Evolutionary conservation across 306 rosid genomes (phyloP), one percentile per base, ranked within the genome.

Genomic region (Gastrolobium villosum): DNA sequence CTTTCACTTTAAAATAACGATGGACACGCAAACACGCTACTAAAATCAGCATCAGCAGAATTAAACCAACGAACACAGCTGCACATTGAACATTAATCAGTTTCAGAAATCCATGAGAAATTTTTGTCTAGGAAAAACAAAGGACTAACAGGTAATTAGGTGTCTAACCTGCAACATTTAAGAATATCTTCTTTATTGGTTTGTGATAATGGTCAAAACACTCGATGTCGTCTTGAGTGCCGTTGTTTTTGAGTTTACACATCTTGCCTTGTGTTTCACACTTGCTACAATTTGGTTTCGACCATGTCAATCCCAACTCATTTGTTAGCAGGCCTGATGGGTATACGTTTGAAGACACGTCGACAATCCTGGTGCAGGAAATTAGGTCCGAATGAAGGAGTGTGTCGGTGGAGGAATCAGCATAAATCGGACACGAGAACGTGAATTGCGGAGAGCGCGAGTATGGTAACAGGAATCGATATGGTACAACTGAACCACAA

Each of bases 401-500:
- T 52, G 9, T 4, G 2, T 52, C 57, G 0, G 7, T 0, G 57
- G 6, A 2, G 57, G 1, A 8, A 14, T 31, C 57, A 52, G 13
- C 31, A 20, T 14, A 14, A 15, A 52, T 52, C 30, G 57, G 57
- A 8, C 57, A 52, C 10, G 31, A 52, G 30, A 14, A 20, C 30
- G 4, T 20, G 26, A 20, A 0, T 20, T 20, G 26, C 1, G 1
- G 31, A 14, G 14, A 6, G 14, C 11, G 20, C n/a, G n/a, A 5
- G 20, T 5, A 49, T 11, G n/a, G n/a, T 8, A 2, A 32, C 10
- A n/a, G n/a, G n/a, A n/a, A n/a, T n/a, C n/a, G n/a, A n/a, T n/a
- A n/a, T n/a, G n/a, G n/a, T n/a, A n/a, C n/a, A n/a, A n/a, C n/a
- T 8, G 36, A 55, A 55, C 4, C 43, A 72, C 79, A 75, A 3